Evolutionary conservation across 305 asterid species (phyloP).

Genomic region (Rubia tinctorum): DNA sequence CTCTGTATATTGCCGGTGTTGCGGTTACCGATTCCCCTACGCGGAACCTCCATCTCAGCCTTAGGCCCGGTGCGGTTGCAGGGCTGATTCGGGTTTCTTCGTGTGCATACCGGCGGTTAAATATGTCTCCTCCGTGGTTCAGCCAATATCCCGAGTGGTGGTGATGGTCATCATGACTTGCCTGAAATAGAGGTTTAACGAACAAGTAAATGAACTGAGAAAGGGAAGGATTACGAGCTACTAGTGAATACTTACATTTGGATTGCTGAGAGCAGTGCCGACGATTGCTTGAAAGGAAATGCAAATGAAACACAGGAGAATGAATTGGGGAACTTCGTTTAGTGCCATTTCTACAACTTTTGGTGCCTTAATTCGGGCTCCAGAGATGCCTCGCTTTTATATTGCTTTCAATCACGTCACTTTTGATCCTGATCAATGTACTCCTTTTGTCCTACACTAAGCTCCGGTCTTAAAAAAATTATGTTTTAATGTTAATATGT

Average conservation of each 20-base stretch:
- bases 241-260: neutral
- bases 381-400: neutral
- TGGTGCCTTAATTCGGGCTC: neutral
- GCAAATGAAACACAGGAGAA: neutral
- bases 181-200: neutral
- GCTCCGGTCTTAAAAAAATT: no score
- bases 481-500: no score
- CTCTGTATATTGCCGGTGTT: slow-evolving; percentile 35
- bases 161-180: neutral
- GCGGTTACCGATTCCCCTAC: slow-evolving; percentile 37
- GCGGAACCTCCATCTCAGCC: slow-evolving; percentile 44
- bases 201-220: neutral
- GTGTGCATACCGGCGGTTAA: slow-evolving; percentile 35
- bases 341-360: neutral
- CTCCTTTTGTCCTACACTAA: no score
- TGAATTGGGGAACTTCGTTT: neutral
- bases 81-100: slow-evolving; percentile 41
- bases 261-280: neutral
- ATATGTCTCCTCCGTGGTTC: slow-evolving; percentile 55
- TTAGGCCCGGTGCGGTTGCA: slow-evolving; percentile 29
- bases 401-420: no score
- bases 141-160: slow-evolving; percentile 29
- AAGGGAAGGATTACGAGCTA: neutral
- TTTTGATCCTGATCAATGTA: no score
- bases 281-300: neutral